Evolutionary conservation across 305 asterid species (phyloP), one percentile per base, ranked within the genome.

Genomic region (Fraxinus sp.): DNA sequence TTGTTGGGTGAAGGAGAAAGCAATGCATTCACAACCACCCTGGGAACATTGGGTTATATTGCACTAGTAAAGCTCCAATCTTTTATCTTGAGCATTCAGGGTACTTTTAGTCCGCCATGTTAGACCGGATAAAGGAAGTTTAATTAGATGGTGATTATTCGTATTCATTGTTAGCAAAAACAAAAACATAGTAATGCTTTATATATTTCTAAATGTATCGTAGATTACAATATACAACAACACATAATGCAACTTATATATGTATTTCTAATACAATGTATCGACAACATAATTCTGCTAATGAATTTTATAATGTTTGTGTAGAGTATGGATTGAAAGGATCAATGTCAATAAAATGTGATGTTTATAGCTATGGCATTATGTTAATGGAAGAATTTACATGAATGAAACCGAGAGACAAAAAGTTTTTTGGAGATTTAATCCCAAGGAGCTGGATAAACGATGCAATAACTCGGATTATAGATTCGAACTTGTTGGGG

Each of bases 381-480:
- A 22, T 83, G 76, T 32, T 83, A 74, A 83, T 79, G 83, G 86
- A 83, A 74, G 46, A 28, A 35, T 83, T 83, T 72, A 83, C 80
- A 41, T 20, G 71, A 74, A 55, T 0, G 49, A 83, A 35, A 75
- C 86, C 86, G 0, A 36, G 7, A 3, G 37, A 41, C 73, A 80
- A 79, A 32, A 73, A 10, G 26, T 80, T 73, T 35, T 14, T 8
- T 1, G 74, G 74, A 11, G 72, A 73, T 7, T 24, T 68, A 18
- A 70, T 10, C 46, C 70, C 57, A 6, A 78, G 18, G 46, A 36
- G 49, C 6, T 35, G 39, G 80, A 79, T 81, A 7, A 9, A 36
- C 1, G n/a, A 81, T 59, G 37, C 6, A 8, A 16, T 75, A n/a
- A 16, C 22, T 37, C 66, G 30, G 6, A 18, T 81, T 1, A 33